Conservation (phyloP, 2,329 filamentous ascomycete species). For the Colletotrichum caudatum region DNA sequence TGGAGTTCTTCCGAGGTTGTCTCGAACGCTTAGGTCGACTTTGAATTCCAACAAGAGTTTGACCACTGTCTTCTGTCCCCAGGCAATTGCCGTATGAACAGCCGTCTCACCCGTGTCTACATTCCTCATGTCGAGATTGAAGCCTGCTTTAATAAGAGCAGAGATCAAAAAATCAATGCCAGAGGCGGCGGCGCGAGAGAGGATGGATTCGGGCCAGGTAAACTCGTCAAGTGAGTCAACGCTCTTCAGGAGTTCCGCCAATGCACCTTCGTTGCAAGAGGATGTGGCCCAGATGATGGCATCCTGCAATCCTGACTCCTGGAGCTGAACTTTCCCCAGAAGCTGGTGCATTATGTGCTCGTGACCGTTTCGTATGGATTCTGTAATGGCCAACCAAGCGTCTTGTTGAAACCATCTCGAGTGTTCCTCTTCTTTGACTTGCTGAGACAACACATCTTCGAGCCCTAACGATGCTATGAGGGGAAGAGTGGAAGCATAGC, state of each 20-base stretch:
- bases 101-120: not conserved
- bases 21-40: not conserved
- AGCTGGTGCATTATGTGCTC: not conserved
- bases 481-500: not conserved
- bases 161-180: not conserved
- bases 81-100: not conserved
- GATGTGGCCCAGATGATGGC: not conserved
- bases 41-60: not conserved
- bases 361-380: not conserved
- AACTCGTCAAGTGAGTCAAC: not conserved
- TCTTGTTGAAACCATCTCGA: not conserved
- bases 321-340: not conserved
- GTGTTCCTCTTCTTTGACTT: not conserved
- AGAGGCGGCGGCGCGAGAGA: not conserved
- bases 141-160: not conserved
- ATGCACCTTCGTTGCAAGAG: not conserved
- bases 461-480: not conserved
- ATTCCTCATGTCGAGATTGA: not conserved
- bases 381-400: slow-evolving; percentile 1
- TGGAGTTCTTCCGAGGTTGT: not conserved
- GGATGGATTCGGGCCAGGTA: not conserved
- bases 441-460: not conserved
- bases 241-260: not conserved
- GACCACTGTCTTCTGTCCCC: not conserved
- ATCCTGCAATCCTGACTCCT: not conserved